phyloP scores from a whole-genome alignment of 1,284 basidiomycete genomes.

The Earliella scabrosa region DNA sequence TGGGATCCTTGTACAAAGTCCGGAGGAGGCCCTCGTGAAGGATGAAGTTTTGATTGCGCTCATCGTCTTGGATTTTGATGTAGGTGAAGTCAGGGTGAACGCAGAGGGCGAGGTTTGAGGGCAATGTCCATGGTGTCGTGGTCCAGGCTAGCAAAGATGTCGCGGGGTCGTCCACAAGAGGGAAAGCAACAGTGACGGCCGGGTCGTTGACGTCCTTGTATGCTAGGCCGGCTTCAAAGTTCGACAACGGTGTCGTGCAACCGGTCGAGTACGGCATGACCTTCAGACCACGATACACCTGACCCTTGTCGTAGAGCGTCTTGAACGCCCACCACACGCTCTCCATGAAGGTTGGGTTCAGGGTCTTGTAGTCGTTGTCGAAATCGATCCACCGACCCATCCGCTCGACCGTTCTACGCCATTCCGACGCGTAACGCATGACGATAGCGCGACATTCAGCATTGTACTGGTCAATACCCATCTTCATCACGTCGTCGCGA shows the following conservation, averaged over 20 bases:
- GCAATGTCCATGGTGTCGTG: constrained; percentile 98
- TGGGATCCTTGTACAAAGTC: constrained; percentile 96
- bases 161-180: constrained; percentile 88
- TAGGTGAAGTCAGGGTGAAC: constrained; percentile 97
- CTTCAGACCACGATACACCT: constrained; percentile 92
- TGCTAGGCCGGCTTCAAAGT: constrained; percentile 95
- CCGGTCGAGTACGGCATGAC: constrained; percentile 99
- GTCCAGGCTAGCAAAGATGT: constrained; percentile 98
- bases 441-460: constrained; percentile 96
- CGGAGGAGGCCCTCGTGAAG: constrained; percentile 88
- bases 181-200: constrained; percentile 92
- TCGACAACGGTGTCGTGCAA: constrained; percentile 95
- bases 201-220: constrained; percentile 97
- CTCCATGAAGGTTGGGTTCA: constrained; percentile 96
- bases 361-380: constrained; percentile 99
- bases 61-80: constrained; percentile 95
- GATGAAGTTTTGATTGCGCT: constrained; percentile 90
- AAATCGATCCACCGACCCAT: constrained; percentile 99
- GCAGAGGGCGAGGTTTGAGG: constrained; percentile 94
- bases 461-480: constrained; percentile 99
- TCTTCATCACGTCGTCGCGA: constrained; percentile 91
- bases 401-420: constrained; percentile 94
- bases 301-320: constrained; percentile 89
- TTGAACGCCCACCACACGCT: constrained; percentile 99
- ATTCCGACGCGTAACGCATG: constrained; percentile 96